Evolutionary conservation across 129 eudicot species (phyloP), one percentile per base, ranked within the genome.

Genomic region (Centella asiatica): DNA sequence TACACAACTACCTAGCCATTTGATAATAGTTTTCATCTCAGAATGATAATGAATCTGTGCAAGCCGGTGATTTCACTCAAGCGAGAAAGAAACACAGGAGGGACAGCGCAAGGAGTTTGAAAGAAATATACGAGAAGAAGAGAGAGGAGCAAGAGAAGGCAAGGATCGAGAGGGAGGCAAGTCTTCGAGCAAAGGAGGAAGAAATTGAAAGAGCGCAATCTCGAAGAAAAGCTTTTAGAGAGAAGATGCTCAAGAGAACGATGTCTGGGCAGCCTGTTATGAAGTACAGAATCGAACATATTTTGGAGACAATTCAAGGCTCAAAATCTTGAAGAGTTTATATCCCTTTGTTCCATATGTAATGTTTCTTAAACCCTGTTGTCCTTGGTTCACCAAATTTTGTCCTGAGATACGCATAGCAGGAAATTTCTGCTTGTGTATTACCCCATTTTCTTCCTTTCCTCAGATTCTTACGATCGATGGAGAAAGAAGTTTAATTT

Each of bases 261-360:
- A 78, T 66, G 73, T 77, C 83, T 14, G 96, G 96, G 57, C 98
- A 92, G 68, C 98, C 98, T 1, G 80, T 92, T 34, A 87, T 92
- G 98, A 92, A 81, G 78, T 84, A 92, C 74, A 74, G 95, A 71
- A 84, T 92, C 25, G 90, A 92, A 70, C 96, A 78, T 50, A 66
- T 92, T 48, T 78, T 92, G 82, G 80, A 87, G 76, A 82, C 90
- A 45, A 48, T 92, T 54, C 82, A 87, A 71, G 81, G 82, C 32
- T 76, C 93, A 51, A 69, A 39, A 36, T 18, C 37, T 25, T 73
- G 44, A 53, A 15, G 10, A 10, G 52, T n/a, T n/a, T 28, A 18
- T 58, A 9, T 32, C 20, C 45, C 7, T 9, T 32, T 47, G 31
- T 9, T 34, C 19, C 29, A 5, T 26, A 29, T n/a, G 57, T 55